Evolutionary conservation across 169 alveolate genomes (phyloP), one percentile per base, ranked within the genome.

Genomic region (Plasmodium gallinaceum): DNA sequence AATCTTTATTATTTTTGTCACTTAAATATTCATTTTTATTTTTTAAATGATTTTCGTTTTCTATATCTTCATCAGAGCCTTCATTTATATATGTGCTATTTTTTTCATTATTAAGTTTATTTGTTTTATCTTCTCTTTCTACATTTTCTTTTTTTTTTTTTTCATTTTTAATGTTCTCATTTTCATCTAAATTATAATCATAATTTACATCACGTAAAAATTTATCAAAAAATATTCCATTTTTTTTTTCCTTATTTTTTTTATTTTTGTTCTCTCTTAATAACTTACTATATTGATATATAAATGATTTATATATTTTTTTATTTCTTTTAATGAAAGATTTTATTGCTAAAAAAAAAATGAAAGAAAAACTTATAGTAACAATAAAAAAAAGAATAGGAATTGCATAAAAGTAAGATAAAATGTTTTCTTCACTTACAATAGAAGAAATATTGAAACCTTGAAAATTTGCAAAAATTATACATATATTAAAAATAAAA

Each of bases 401-500:
- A 18, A 71, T 72, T 16, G 60, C 45, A 61, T 69, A 86, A 48
- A 70, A 71, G 16, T 71, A 71, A 18, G 75, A 10, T 43, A 61
- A 46, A 26, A 45, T 60, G 20, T 58, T 71, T 20, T 72, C 88
- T 61, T 86, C 70, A 46, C 37, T 45, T 18, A 60, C 26, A 22
- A 58, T 60, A 8, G 92, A 86, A 6, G 86, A 71, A 20, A 86
- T 71, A 73, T 71, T 69, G 18, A 86, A 62, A 6, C 86, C 75
- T 86, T 72, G 92, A 16, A 86, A 86, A 64, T 86, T 86, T 42
- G 76, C 86, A 86, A 86, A 86, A 54, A 62, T 48, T 37, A 86
- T 60, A 86, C 88, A 86, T 18, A 72, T 39, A 52, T 86, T 86
- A 37, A 86, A 86, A 86, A 86, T 86, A 54, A 70, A 86, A n/a